Conservation (phyloP, 176 grass and related monocot genomes). For the Dactylis glomerata region DNA sequence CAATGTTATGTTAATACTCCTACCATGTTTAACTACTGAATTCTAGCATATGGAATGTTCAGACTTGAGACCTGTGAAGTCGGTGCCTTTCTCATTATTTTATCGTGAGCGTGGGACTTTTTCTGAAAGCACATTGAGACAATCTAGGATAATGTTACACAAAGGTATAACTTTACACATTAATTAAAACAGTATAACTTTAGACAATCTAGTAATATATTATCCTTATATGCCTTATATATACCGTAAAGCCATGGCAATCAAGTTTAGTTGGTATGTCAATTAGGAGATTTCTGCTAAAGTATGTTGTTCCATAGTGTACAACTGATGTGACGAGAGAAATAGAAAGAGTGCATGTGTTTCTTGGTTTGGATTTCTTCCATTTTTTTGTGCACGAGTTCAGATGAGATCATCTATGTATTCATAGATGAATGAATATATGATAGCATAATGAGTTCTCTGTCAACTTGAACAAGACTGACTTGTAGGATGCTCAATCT, state of each 20-base stretch:
- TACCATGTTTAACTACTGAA: not conserved
- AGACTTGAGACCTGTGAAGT: slow-evolving; percentile 8
- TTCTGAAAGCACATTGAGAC: slow-evolving; percentile 7
- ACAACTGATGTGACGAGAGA: too few species aligned
- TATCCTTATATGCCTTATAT: not conserved
- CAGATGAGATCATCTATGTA: too few species aligned
- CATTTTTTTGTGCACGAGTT: too few species aligned
- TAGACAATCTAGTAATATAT: not conserved
- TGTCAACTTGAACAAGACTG: too few species aligned
- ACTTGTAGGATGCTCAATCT: too few species aligned
- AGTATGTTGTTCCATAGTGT: too few species aligned
- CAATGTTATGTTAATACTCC: not conserved
- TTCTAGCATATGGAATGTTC: slow-evolving; percentile 34
- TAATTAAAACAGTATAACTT: not conserved
- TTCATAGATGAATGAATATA: too few species aligned
- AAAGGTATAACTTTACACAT: too few species aligned
- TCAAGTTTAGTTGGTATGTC: slow-evolving; percentile 22
- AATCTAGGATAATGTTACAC: slow-evolving; percentile 10
- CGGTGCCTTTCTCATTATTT: slow-evolving; percentile 12
- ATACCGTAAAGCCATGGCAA: slow-evolving; percentile 2
- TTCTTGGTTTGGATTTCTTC: too few species aligned
- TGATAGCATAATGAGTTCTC: too few species aligned
- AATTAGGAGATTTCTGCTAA: not conserved
- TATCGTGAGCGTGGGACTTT: slow-evolving; percentile 21
- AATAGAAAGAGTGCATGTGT: too few species aligned